Evolutionary conservation across 176 grass and related monocot species (phyloP), one percentile per base, ranked within the genome.

Genomic region (Cenchrus americanus): DNA sequence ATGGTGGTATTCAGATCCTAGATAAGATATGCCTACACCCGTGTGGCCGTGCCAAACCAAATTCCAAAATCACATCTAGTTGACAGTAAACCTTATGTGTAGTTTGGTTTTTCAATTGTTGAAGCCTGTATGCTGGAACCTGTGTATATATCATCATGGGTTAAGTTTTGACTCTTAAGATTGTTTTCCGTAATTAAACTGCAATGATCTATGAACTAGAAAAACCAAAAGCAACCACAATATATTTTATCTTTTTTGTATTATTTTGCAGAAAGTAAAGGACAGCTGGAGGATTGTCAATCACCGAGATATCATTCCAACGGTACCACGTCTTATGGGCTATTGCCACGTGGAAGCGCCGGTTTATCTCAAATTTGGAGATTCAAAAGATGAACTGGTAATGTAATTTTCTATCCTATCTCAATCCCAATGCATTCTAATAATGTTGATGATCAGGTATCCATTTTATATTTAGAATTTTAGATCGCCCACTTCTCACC

Each of bases 261-360:
- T 60, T 76, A 89, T 55, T 82, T 52, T 83, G 76, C 85, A 98
- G 95, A 98, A 90, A 82, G 95, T 98, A 67, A 98, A 92, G 83
- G 91, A 98, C 89, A 98, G 95, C 69, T 98, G 95, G 95, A 92
- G 95, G 88, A 73, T 98, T 80, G 91, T 98, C 59, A 98, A 98
- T 80, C 92, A 98, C 63, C 87, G 92, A 87, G 96, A 95, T 88
- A 98, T 98, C 69, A 94, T 98, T 87, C 92, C 96, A 82, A 93
- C 96, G 27, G 96, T 98, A 6, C 96, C 92, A 78, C 96, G 92
- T 77, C 91, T 95, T 72, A 95, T 98, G 96, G 96, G 96, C 40
- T 98, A 98, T 83, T 98, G 95, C 80, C 95, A 98, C 86, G 95
- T 98, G 80, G 89, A 92, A 75, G 71, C 92, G 84, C 95, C 95